Conservation (phyloP, 2,329 filamentous ascomycete genomes). For the Nemania abortiva region DNA sequence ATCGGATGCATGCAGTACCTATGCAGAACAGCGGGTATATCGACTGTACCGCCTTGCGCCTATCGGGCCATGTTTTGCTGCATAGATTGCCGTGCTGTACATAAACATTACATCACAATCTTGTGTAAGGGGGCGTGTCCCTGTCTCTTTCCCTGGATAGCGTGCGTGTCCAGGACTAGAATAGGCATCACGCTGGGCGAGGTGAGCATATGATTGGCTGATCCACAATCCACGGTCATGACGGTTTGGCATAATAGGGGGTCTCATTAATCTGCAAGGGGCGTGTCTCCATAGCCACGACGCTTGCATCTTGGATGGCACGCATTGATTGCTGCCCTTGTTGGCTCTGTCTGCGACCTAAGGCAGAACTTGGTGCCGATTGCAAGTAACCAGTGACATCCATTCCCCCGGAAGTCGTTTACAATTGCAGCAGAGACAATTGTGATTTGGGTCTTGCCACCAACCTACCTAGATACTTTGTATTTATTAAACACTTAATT, state of each 20-base stretch:
- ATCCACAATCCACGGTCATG: not conserved
- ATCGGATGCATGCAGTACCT: not conserved
- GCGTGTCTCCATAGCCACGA: conserved; percentile 28
- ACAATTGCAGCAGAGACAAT: not conserved
- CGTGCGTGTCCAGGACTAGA: conserved; percentile 18
- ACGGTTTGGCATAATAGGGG: conserved; percentile 15
- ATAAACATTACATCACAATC: conserved; percentile 29
- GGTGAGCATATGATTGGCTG: conserved; percentile 31
- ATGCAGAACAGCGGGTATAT: not conserved
- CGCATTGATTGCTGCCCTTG: not conserved
- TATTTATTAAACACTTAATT: not conserved
- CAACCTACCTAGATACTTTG: too few relatives aligned
- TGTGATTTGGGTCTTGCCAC: not conserved
- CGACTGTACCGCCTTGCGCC: conserved; percentile 24
- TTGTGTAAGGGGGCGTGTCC: conserved; percentile 25
- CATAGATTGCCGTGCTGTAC: not conserved
- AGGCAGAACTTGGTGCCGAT: not conserved
- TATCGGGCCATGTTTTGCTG: conserved; percentile 1
- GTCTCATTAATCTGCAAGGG: conserved; percentile 25
- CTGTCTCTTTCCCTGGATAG: conserved; percentile 17
- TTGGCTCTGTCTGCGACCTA: not conserved
- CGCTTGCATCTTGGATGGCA: conserved; percentile 19
- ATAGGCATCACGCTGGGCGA: conserved; percentile 37
- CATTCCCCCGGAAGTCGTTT: not conserved
- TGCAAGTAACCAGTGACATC: not conserved